A percentile compares a stretch with the other conserved stretches of the same genome.
Conservation (phyloP, 495 filamentous ascomycete species). For the Aspergillus bertholletiae region DNA sequence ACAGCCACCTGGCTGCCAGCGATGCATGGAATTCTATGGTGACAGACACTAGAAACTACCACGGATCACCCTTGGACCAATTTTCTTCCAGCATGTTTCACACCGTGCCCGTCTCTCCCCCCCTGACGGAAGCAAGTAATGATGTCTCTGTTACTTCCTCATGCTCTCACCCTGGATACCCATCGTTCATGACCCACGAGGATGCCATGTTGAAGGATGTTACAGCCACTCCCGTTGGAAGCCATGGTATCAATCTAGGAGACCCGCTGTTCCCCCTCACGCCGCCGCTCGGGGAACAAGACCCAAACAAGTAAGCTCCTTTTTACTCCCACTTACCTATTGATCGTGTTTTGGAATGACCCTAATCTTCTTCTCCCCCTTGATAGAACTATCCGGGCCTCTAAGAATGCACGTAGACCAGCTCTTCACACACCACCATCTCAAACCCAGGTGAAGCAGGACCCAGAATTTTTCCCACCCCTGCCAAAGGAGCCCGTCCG, state of each 20-base stretch:
- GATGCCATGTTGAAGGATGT: constrained; percentile 39
- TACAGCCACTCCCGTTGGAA: constrained; percentile 30
- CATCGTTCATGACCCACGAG: constrained; percentile 37
- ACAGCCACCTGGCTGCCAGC: constrained; percentile 33
- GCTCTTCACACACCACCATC: constrained; percentile 29
- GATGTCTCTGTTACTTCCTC: constrained; percentile 44
- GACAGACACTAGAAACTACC: constrained; percentile 34
- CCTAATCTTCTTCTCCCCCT: constrained; percentile 10
- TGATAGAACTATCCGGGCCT: constrained; percentile 37
- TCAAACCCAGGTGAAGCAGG: constrained; percentile 33
- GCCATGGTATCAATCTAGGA: constrained; percentile 38
- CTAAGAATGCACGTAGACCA: constrained; percentile 36
- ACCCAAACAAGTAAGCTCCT: constrained; percentile 42
- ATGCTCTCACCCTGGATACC: constrained; percentile 40
- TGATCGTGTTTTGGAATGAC: not conserved
- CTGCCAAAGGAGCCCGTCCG: constrained; percentile 38
- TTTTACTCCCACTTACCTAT: no score
- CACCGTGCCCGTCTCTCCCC: constrained; percentile 42
- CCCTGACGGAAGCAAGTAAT: constrained; percentile 45
- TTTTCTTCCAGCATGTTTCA: constrained; percentile 36
- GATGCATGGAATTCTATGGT: constrained; percentile 43
- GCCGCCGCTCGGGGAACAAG: constrained; percentile 40
- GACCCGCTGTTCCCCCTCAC: constrained; percentile 42
- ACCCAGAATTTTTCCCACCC: constrained; percentile 37
- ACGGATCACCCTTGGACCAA: constrained; percentile 38